phyloP scores from a whole-genome alignment of 2,329 filamentous ascomycete genomes.

The Pseudopithomyces maydicus region DNA sequence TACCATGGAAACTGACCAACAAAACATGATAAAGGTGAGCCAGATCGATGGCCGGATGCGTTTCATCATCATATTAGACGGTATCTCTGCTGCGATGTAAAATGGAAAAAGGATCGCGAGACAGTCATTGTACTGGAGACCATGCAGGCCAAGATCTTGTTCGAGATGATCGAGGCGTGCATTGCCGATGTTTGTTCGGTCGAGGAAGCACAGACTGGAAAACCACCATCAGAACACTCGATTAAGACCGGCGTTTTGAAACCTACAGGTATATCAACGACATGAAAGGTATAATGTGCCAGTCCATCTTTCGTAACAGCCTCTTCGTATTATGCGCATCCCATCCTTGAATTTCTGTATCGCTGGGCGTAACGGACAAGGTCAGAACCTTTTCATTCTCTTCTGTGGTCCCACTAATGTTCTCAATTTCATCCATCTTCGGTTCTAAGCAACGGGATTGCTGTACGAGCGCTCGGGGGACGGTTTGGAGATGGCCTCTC shows the following conservation, averaged over 20 bases:
- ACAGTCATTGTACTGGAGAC: constrained; percentile 64
- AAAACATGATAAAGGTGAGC: constrained; percentile 45
- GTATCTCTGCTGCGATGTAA: constrained; percentile 60
- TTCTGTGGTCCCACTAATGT: constrained; percentile 18
- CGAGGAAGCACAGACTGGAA: constrained; percentile 55
- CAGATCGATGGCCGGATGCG: constrained; percentile 37
- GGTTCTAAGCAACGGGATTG: not conserved
- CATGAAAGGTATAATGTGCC: constrained; percentile 64
- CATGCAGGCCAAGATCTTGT: constrained; percentile 40
- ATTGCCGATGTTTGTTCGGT: constrained; percentile 57
- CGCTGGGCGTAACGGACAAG: constrained; percentile 16
- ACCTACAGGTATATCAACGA: constrained; percentile 61
- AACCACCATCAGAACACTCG: not conserved
- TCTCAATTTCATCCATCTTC: not conserved
- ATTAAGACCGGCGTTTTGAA: not conserved
- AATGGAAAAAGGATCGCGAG: constrained; percentile 60
- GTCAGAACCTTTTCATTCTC: constrained; percentile 12
- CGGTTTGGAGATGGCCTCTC: not conserved
- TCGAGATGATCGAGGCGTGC: constrained; percentile 47
- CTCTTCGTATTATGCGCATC: constrained; percentile 53
- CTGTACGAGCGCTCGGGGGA: not conserved
- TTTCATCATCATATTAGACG: constrained; percentile 63
- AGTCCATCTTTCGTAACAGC: constrained; percentile 60
- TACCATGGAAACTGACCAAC: constrained; percentile 38
- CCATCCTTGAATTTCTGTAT: constrained; percentile 39